A percentile compares a stretch with the other conserved stretches of the same genome.
These are phyloP conservation scores for Orobanche coerulescens DNA, from an alignment of 257 asterid genomes.

Conservation along the genomic window DNA sequence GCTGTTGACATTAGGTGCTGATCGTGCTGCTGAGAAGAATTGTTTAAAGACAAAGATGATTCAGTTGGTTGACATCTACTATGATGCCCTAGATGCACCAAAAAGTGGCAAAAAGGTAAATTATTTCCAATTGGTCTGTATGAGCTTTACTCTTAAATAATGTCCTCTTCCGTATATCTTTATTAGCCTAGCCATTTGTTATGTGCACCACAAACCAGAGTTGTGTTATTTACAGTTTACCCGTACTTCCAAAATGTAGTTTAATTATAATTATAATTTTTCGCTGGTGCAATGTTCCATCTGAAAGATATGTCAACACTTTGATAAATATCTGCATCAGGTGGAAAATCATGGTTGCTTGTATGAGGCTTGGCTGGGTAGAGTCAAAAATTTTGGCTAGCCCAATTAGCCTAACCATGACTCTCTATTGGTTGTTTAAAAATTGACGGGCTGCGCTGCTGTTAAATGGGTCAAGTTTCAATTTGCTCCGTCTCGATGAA, in stretches of 20 bases:
- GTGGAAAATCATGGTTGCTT: not conserved
- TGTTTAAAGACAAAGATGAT: slow-evolving; percentile 33
- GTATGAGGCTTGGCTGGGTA: not conserved
- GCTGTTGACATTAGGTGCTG: slow-evolving; percentile 45
- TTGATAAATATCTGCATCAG: not conserved
- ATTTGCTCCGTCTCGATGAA: no score
- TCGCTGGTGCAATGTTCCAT: no score
- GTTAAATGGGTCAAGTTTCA: no score
- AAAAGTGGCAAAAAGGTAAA: slow-evolving; percentile 77
- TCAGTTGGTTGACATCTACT: slow-evolving; percentile 53
- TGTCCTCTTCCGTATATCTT: not conserved
- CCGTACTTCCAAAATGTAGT: not conserved
- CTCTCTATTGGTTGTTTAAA: no score
- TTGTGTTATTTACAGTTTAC: not conserved
- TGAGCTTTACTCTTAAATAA: not conserved
- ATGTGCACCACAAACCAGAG: not conserved
- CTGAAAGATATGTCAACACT: not conserved
- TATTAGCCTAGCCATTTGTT: not conserved
- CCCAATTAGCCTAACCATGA: no score
- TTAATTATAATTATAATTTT: not conserved
- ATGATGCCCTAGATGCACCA: slow-evolving; percentile 88
- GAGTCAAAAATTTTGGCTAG: no score
- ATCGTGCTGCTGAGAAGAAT: slow-evolving; percentile 32
- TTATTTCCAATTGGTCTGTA: not conserved
- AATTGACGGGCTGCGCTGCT: no score